Conservation (phyloP, 2,329 filamentous ascomycete genomes). For the Colletotrichum phormii region DNA sequence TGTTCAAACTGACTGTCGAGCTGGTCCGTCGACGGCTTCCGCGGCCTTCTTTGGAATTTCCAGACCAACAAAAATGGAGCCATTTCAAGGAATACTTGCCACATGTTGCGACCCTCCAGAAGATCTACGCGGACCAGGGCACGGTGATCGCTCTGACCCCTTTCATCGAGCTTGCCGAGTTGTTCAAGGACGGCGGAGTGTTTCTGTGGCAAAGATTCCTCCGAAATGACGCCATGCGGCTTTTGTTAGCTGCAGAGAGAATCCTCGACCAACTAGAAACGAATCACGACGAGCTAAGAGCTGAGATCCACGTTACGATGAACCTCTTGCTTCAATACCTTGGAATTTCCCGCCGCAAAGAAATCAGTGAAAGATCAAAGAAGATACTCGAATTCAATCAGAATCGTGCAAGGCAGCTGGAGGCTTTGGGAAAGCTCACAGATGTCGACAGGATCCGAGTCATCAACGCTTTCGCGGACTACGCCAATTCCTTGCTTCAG, state of each 20-base stretch:
- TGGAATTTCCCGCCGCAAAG: constrained; percentile 34
- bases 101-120: constrained; percentile 36
- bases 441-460: constrained; percentile 29
- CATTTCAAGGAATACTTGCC: constrained; percentile 39
- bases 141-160: constrained; percentile 14
- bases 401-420: constrained; percentile 3
- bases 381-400: constrained; percentile 35
- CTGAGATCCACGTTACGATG: constrained; percentile 37
- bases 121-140: constrained; percentile 28
- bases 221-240: constrained; percentile 30
- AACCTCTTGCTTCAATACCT: constrained; percentile 37
- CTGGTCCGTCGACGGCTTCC: constrained; percentile 35
- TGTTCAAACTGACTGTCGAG: constrained; percentile 35
- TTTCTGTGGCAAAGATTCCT: constrained; percentile 37
- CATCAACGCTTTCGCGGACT: constrained; percentile 35
- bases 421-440: not conserved
- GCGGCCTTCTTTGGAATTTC: constrained; percentile 30
- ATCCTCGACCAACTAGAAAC: constrained; percentile 35
- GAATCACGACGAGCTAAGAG: constrained; percentile 29
- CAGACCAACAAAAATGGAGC: constrained; percentile 36
- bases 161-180: constrained; percentile 34
- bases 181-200: constrained; percentile 38
- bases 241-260: constrained; percentile 36
- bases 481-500: constrained; percentile 36
- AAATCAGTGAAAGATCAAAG: constrained; percentile 32